Evolutionary conservation across 495 filamentous ascomycete species (phyloP).

Genomic region (Letharia columbiana): DNA sequence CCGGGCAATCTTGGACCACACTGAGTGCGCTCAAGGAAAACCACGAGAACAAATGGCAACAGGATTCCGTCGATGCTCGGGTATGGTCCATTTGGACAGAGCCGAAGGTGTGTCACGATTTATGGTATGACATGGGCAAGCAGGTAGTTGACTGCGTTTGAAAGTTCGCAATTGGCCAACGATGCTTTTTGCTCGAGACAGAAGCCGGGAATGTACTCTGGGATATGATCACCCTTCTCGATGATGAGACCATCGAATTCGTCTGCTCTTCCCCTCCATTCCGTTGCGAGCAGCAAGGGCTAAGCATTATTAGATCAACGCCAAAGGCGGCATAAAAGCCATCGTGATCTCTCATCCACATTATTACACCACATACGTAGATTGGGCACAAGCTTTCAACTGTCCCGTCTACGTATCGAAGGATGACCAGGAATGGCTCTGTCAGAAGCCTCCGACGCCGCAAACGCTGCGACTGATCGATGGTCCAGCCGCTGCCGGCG

Average conservation of each 20-base stretch:
- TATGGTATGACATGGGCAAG: neutral
- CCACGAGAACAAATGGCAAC: slow-evolving; percentile 34
- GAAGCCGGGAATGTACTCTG: slow-evolving; percentile 59
- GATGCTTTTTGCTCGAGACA: slow-evolving; percentile 55
- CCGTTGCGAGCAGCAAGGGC: too few relatives aligned
- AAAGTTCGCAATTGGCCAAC: slow-evolving; percentile 60
- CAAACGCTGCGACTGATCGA: slow-evolving; percentile 20
- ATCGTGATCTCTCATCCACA: slow-evolving; percentile 77
- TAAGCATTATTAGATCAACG: slow-evolving; percentile 10
- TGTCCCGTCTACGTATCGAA: slow-evolving; percentile 55
- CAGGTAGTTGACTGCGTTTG: neutral
- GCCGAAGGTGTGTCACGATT: slow-evolving; percentile 38
- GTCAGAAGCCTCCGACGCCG: slow-evolving; percentile 27
- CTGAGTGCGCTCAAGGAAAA: slow-evolving; percentile 32
- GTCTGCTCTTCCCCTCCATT: slow-evolving; percentile 30
- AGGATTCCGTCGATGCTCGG: slow-evolving; percentile 31
- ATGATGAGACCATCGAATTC: slow-evolving; percentile 45
- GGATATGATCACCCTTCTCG: slow-evolving; percentile 61
- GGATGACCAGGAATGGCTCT: slow-evolving; percentile 57
- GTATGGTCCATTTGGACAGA: slow-evolving; percentile 48
- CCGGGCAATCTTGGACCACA: slow-evolving; percentile 53
- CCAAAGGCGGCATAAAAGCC: slow-evolving; percentile 43
- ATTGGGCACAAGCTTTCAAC: slow-evolving; percentile 55
- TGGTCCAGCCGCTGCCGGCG: slow-evolving; percentile 23
- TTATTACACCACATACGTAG: slow-evolving; percentile 61